Percentiles rank a stretch among this genome's conserved stretches.
These are phyloP conservation scores for Phytopythium mirpurense DNA, from an alignment of 352 stramenopile species.

Conservation along the genomic window DNA sequence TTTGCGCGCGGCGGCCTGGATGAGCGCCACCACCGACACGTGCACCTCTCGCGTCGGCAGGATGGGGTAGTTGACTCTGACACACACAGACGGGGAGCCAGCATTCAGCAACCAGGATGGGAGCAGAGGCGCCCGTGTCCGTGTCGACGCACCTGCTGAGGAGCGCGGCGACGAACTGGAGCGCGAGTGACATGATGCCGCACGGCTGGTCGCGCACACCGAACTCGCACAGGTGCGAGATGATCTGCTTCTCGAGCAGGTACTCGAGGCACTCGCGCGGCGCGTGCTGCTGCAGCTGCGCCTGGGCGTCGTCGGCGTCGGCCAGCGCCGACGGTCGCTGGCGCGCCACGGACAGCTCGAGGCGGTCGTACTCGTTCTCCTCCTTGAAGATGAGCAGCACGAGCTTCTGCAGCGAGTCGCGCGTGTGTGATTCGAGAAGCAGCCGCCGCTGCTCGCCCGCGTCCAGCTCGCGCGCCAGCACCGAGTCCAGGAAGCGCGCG, in stretches of 20 bases:
- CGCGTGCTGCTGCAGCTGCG: slow-evolving; percentile 20
- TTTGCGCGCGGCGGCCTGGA: slow-evolving; percentile 69
- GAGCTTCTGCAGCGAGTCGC: slow-evolving; percentile 80
- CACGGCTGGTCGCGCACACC: slow-evolving; percentile 61
- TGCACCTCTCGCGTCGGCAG: slow-evolving; percentile 77
- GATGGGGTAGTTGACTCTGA: slow-evolving; percentile 75
- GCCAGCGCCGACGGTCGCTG: slow-evolving; percentile 17
- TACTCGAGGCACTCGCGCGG: slow-evolving; percentile 79
- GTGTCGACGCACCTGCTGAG: slow-evolving; percentile 34
- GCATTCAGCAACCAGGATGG: no score
- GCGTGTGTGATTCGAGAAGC: slow-evolving; percentile 74
- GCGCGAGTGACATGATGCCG: slow-evolving; percentile 80
- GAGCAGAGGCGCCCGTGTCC: neutral
- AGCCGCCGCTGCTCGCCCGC: slow-evolving; percentile 65
- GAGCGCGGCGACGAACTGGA: slow-evolving; percentile 79
- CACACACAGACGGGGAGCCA: neutral
- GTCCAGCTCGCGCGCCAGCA: slow-evolving; percentile 62
- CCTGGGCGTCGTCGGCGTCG: slow-evolving; percentile 15
- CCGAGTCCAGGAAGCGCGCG: slow-evolving; percentile 67
- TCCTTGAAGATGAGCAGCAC: slow-evolving; percentile 85
- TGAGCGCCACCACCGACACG: slow-evolving; percentile 74
- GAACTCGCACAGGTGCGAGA: slow-evolving; percentile 73
- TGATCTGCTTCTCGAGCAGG: slow-evolving; percentile 77
- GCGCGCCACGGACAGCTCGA: slow-evolving; percentile 49
- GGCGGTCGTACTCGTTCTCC: slow-evolving; percentile 66